Evolutionary conservation across 2,329 filamentous ascomycete species (phyloP), one percentile per base, ranked within the genome.

Genomic region (Microdochium bolleyi): DNA sequence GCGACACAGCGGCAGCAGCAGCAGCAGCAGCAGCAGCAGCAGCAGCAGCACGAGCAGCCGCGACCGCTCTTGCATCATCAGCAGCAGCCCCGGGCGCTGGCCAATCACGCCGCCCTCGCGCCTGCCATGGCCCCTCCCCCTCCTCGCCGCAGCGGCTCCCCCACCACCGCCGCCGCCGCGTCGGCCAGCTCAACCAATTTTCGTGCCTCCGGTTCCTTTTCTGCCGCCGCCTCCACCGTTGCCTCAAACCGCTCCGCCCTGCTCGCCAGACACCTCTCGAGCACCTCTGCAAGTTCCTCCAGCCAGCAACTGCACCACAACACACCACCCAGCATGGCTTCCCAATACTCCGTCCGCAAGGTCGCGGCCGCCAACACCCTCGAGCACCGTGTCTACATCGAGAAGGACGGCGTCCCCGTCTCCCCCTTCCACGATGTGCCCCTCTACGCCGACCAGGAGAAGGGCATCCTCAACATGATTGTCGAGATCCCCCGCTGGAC

Each of bases 401-500:
- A 99, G 82, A 92, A 95, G 80, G 89, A 97, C 88, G 94, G 92
- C 77, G 78, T 88, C 60, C 88, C 89, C 62, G 74, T 97, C 73
- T 97, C 92, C 58, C 88, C 92, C 63, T 99, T 96, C 84, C 94
- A 99, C 80, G 94, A 99, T 72, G 91, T 99, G 63, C 94, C 94
- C 57, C 89, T 99, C 64, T 99, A 91, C 71, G 92, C 92, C 85
- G 96, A 99, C 73, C 81, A 88, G 75, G 88, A 96, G 79, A 84
- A 96, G 82, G 95, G 87, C 64, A 78, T 97, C 71, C 83, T 99
- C 69, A 99, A 99, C 87, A 99, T 99, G 94, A 73, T 99, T 60
- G 94, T 99, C 66, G 94, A 99, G 87, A 96, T 99, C 67, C 94
- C 94, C 67, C 87, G 94, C 78, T 99, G 94, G 94, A 96, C 92